These are phyloP conservation scores for Naegleria gruberi DNA, from an alignment of 208 protist species.

Conservation along the genomic window DNA sequence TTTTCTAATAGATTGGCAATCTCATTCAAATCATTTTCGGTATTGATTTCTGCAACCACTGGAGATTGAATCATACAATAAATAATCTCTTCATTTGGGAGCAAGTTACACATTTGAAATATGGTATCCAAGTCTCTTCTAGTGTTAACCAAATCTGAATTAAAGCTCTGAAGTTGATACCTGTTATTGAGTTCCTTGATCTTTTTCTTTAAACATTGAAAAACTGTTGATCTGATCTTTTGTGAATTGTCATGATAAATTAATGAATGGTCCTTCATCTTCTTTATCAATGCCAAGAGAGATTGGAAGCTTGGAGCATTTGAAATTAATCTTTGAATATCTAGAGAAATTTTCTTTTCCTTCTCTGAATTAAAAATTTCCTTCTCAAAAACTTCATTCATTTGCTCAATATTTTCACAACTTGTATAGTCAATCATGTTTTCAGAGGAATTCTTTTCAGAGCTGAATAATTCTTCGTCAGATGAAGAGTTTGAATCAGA, in stretches of 20 bases:
- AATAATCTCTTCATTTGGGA: not conserved
- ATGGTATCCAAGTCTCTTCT: not conserved
- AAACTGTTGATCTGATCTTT: not conserved
- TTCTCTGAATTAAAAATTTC: not conserved
- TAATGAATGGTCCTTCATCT: not conserved
- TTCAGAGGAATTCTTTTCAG: not conserved
- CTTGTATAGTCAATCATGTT: not conserved
- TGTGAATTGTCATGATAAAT: not conserved
- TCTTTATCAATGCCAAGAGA: not conserved
- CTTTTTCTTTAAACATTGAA: not conserved
- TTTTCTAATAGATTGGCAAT: not conserved
- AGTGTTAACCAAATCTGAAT: not conserved
- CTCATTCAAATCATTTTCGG: not conserved
- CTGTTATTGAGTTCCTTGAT: not conserved
- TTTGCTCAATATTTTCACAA: not conserved
- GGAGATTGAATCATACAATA: not conserved
- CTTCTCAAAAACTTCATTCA: not conserved
- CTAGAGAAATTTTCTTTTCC: not conserved
- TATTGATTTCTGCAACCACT: not conserved
- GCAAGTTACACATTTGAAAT: not conserved
- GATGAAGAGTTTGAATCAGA: not conserved
- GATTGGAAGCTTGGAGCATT: not conserved
- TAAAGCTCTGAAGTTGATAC: not conserved
- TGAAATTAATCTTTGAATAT: not conserved
- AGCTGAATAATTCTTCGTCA: not conserved